Evolutionary conservation across 768 basidiomycete genomes (phyloP), one percentile per base, ranked within the genome.

Genomic region (Auriscalpium orientale): DNA sequence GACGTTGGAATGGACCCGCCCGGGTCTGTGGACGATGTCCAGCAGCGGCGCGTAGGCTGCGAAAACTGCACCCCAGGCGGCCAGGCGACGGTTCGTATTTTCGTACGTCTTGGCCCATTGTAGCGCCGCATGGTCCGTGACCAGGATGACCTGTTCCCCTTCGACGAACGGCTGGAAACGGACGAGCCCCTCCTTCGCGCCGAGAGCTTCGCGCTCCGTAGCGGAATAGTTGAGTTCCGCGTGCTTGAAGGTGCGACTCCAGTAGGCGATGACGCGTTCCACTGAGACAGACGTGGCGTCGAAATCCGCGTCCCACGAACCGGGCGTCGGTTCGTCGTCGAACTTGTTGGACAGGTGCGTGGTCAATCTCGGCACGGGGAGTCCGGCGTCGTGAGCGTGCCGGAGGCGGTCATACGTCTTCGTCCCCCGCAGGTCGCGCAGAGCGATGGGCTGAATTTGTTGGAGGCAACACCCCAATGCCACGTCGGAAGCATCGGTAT

Each of bases 1-100:
- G 8, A 74, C 71, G 52, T 74, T 74, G 1, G 72, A 75, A 46
- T 75, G 73, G 0, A 72, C 68, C 4, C 68, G 45, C 3, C 74
- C 74, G 0, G 74, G 67, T 6, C 71, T 66, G 49, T 76, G 74
- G 9, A 74, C 60, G 22, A 76, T 75, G n/a, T 63, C 49, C 13
- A 76, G 28, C 1, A 56, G 51, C 0, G 71, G 74, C 13, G 40
- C 40, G 58, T 67, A 76, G 4, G 73, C 72, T 9, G 72, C 46
- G 44, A 72, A 72, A 0, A 72, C 64, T 5, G 63, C 53, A 44
- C 72, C 72, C 72, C 71, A 75, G 4, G 70, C 67, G 1, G 67
- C 54, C 15, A 75, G 58, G n/a, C 69, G 56, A 18, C 70, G 53
- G 51, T 75, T 75, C 1, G 69, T 62, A 60, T 74, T 73, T 52